phyloP scores from a whole-genome alignment of 2,329 filamentous ascomycete genomes.

The Epichloe amarillans region DNA sequence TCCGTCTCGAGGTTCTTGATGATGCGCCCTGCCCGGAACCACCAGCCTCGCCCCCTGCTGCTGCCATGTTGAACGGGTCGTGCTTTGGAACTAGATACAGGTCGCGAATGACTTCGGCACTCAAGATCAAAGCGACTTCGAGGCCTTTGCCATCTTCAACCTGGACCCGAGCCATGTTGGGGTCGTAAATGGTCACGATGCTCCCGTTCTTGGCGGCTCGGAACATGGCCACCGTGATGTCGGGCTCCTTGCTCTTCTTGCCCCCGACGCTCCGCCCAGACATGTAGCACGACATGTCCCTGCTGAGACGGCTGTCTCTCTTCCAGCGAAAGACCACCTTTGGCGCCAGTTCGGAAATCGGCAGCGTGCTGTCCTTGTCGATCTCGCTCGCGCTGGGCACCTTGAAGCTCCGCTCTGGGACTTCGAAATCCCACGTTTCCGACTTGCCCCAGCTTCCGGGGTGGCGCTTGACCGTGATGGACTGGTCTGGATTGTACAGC shows the following conservation, averaged over 20 bases:
- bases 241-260: constrained; percentile 82
- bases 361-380: constrained; percentile 50
- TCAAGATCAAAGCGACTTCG: constrained; percentile 62
- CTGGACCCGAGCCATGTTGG: constrained; percentile 79
- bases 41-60: constrained; percentile 14
- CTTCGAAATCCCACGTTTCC: constrained; percentile 80
- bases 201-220: constrained; percentile 52
- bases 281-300: constrained; percentile 80
- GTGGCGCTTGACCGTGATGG: constrained; percentile 56
- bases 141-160: constrained; percentile 89
- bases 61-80: constrained; percentile 66
- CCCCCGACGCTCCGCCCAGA: constrained; percentile 62
- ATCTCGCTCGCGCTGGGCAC: constrained; percentile 65
- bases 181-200: constrained; percentile 74
- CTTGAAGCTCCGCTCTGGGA: constrained; percentile 76
- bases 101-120: constrained; percentile 51
- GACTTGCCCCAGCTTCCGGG: constrained; percentile 68
- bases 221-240: constrained; percentile 89
- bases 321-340: constrained; percentile 82
- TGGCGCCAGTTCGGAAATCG: constrained; percentile 41
- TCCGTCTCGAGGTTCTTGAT: constrained; percentile 1
- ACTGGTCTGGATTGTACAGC: constrained; percentile 88
- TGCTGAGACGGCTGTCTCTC: constrained; percentile 71
- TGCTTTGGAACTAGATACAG: constrained; percentile 50
- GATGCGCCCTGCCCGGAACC: neutral